A percentile compares a stretch with the other conserved stretches of the same genome.
Conservation (phyloP, 768 basidiomycete species). For the Termitomyces sp. region DNA sequence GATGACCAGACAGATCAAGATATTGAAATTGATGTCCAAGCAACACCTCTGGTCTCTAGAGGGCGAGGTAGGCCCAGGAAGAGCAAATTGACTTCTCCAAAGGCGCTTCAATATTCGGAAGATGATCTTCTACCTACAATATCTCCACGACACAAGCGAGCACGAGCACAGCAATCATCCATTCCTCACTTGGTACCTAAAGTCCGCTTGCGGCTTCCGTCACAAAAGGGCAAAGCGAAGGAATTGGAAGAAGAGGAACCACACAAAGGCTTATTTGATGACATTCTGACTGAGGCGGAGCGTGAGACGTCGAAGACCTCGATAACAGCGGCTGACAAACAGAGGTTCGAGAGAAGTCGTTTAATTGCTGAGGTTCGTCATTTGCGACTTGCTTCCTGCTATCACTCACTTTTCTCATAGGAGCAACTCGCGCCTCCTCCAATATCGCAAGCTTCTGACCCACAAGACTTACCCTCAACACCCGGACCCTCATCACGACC, state of each 20-base stretch:
- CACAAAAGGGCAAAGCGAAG: conserved; percentile 62
- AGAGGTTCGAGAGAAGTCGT: conserved; percentile 68
- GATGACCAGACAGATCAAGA: conserved; percentile 28
- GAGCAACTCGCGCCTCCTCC: conserved; percentile 40
- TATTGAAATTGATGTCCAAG: conserved; percentile 20
- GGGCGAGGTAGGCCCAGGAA: conserved; percentile 19
- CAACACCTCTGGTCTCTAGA: conserved; percentile 16
- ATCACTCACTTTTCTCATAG: conserved; percentile 22
- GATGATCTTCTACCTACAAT: conserved; percentile 15
- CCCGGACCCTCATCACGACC: conserved; percentile 57
- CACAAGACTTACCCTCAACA: conserved; percentile 20
- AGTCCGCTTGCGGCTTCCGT: conserved; percentile 42
- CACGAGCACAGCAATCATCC: conserved; percentile 31
- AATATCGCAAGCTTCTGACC: conserved; percentile 15
- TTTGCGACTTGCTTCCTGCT: conserved; percentile 4
- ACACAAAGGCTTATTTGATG: conserved; percentile 72
- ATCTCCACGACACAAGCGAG: conserved; percentile 34
- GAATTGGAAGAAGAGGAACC: conserved; percentile 60
- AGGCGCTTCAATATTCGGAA: conserved; percentile 16
- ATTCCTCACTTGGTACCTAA: conserved; percentile 25
- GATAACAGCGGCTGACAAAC: conserved; percentile 55
- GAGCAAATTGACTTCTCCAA: conserved; percentile 16
- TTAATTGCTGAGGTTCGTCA: conserved; percentile 64
- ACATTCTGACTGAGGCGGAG: conserved; percentile 62
- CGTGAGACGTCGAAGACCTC: conserved; percentile 68